These are phyloP conservation scores for Mrakia gelida DNA, from an alignment of 768 basidiomycete species.

Conservation along the genomic window DNA sequence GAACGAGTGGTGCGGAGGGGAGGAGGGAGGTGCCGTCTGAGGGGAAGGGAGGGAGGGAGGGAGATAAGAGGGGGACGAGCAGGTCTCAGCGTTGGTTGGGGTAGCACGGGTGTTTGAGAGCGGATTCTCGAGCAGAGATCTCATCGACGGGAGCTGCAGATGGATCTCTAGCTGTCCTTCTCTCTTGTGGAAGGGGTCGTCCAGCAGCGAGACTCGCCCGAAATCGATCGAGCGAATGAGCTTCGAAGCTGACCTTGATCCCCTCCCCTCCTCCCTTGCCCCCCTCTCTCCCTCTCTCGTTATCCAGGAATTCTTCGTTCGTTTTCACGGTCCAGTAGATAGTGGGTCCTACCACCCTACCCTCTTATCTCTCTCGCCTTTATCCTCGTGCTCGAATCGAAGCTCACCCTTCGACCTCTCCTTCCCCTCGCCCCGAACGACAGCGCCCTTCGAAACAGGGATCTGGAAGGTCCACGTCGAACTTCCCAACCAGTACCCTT, in stretches of 20 bases:
- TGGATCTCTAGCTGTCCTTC: too few species aligned
- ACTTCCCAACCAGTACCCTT: conserved; percentile 95
- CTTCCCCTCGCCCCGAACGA: not conserved
- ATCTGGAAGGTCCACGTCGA: conserved; percentile 99
- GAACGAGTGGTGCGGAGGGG: not conserved
- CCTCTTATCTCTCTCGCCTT: not conserved
- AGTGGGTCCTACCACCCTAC: not conserved
- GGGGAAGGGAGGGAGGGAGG: too few species aligned
- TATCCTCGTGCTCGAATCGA: not conserved
- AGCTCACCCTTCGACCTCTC: not conserved
- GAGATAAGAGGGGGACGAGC: conserved; percentile 5
- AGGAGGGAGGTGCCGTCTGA: not conserved
- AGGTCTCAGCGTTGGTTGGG: not conserved
- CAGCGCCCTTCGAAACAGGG: conserved; percentile 94
- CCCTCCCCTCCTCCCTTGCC: not conserved
- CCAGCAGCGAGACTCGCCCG: too few species aligned
- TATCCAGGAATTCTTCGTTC: conserved; percentile 78
- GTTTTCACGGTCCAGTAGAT: conserved; percentile 56
- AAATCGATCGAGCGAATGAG: not conserved
- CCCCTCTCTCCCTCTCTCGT: not conserved
- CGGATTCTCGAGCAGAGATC: too few species aligned
- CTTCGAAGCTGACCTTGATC: not conserved
- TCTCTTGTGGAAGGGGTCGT: too few species aligned
- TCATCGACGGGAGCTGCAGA: too few species aligned
- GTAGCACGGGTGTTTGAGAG: not conserved